Evolutionary conservation across 768 basidiomycete species (phyloP), one percentile per base, ranked within the genome.

Genomic region (Cystofilobasidium macerans): DNA sequence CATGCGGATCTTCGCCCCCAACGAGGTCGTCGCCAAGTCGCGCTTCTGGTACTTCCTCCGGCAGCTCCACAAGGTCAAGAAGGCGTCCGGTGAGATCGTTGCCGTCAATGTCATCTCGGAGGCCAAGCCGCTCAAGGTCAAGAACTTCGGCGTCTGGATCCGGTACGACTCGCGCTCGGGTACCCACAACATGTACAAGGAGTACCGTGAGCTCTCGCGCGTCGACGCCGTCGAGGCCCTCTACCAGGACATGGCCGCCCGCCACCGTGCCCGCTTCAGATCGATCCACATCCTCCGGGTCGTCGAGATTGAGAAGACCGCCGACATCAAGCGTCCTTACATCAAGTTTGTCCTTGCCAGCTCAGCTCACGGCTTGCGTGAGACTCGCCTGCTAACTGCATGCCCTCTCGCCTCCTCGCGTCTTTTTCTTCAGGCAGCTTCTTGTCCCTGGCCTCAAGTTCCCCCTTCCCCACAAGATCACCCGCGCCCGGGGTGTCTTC

Each of bases 81-180:
- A 94, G 81, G 94, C 93, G 79, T 89, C 83, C 78, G 94, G 94
- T 76, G 95, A 99, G 82, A 91, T 99, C 79, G 91, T 99, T 77
- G 89, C 88, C 77, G 87, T 98, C 81, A 93, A 95, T 80, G 84
- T 89, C 79, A 97, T 98, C 77, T 84, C 87, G 76, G 94, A 98
- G 82, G 93, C 89, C 84, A 90, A 87, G 79, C 95, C 95, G 28
- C 76, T 95, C 78, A 93, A 93, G 81, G 88, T 97, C 78, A 98
- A 99, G 85, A 98, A 95, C 86, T 97, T 99, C 76, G 95, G 95
- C 71, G 89, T 99, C 80, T 98, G 95, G 95, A 79, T 99, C 77
- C 88, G 94, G 73, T 99, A 99, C 80, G 95, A 99, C 80, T 98
- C 94, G 62, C 91, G 94, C 73, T 95, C 93, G 60, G 95, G 95